These are phyloP conservation scores for Cordyceps militaris DNA, from an alignment of 2,329 filamentous ascomycete species.

Conservation along the genomic window DNA sequence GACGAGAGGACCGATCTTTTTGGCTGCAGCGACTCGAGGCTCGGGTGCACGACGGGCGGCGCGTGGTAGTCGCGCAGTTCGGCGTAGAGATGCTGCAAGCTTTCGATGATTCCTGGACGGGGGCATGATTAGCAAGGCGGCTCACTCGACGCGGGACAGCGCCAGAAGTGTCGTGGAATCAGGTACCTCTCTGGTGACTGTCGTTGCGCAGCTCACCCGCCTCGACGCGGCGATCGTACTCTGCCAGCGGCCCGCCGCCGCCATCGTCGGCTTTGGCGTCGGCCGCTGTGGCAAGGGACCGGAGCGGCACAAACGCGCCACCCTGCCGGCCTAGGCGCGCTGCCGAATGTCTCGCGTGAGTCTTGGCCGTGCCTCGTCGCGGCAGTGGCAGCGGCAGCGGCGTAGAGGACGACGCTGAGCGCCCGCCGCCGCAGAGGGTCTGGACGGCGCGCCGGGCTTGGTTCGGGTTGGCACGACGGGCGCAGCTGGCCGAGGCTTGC, in stretches of 20 bases:
- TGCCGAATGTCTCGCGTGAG: background rate
- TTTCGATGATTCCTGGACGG: constrained; percentile 70
- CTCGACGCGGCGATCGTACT: constrained; percentile 79
- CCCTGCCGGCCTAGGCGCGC: constrained; percentile 1
- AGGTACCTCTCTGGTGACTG: constrained; percentile 76
- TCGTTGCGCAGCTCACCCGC: constrained; percentile 73
- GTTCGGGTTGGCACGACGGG: background rate
- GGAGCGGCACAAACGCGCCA: constrained; percentile 15
- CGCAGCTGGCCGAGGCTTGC: constrained; percentile 13
- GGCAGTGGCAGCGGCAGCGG: constrained; percentile 7
- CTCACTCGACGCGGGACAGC: background rate
- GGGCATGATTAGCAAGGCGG: background rate
- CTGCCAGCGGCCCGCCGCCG: constrained; percentile 65
- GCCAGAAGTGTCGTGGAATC: background rate
- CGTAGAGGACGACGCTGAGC: background rate
- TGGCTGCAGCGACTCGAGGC: constrained; percentile 60
- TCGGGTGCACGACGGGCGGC: constrained; percentile 68
- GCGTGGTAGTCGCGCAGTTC: constrained; percentile 69
- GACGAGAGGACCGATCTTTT: constrained; percentile 47
- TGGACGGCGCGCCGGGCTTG: background rate
- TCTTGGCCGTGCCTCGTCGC: constrained; percentile 11
- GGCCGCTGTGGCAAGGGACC: constrained; percentile 25
- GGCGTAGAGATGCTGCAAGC: constrained; percentile 81
- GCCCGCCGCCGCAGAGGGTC: background rate
- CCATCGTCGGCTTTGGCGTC: constrained; percentile 26